Base-by-base conservation (phyloP, 352 stramenopile species). In the Phytophthora melonis region DNA sequence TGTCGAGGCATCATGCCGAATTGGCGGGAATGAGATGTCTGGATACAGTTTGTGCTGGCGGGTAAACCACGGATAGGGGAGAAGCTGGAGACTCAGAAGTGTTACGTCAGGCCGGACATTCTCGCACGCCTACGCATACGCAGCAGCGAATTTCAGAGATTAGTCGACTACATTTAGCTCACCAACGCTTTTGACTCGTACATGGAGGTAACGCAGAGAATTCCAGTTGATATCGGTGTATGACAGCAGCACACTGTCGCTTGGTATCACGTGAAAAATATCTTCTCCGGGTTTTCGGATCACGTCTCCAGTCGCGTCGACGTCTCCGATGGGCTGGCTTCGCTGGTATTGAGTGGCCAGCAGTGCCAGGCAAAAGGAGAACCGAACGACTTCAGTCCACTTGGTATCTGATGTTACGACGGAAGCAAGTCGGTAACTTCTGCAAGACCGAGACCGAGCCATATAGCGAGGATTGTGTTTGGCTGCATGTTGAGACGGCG, bases 151-250 rank as follows among this genome's bases (percentile, higher is more conserved):
- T 43, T 43, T 43, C 9, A 13, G 13, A 43, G 9, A 43, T 43
- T 14, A 43, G 36, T 43, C 3, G 13, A 43, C 36, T 43, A 16
- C 36, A 43, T 10, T 43, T 43, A 14, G 45, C 10, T 11, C n/a
- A 47, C 16, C 5, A 19, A n/a, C n/a, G 21, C 25, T 4, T 62
- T 27, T 1, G 19, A 41, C 13, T 41, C 49, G 25, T 71, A 78
- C 75, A 75, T 91, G 84, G 21, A 94, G 76, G 54, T 94, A 96
- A 23, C 89, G 88, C 11, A 93, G 72, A 14, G 81, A 77, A 62
- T 95, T 97, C 85, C 90, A 95, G 59, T 95, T 87, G 62, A 96
- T 87, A 70, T 96, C 90, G 0, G 85, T 95, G 78, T 92, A 92
- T 27, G 84, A 91, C 1, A 96, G 78, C 19, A 96, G 60, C 18